phyloP scores from a whole-genome alignment of 169 alveolate species.

The Eimeria acervulina region DNA sequence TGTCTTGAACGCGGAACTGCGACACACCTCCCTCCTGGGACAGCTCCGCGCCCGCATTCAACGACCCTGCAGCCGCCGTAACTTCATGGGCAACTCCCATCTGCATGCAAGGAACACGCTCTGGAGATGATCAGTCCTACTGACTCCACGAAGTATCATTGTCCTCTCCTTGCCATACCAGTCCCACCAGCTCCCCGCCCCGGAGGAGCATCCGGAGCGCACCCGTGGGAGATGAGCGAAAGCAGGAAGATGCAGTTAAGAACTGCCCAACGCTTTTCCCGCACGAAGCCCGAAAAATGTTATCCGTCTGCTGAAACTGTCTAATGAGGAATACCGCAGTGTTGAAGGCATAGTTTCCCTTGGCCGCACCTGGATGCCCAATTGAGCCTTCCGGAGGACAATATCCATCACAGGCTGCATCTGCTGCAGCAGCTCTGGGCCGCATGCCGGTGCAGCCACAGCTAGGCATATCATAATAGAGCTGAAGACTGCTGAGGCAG shows the following conservation, averaged over 20 bases:
- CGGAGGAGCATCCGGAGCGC: neutral
- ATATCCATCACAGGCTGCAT: slow-evolving; percentile 66
- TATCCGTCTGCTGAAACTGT: neutral
- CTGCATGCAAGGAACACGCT: slow-evolving; percentile 5
- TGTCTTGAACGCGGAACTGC: slow-evolving; percentile 72
- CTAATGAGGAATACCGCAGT: neutral
- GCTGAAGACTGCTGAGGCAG: slow-evolving; percentile 62
- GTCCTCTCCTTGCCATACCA: neutral
- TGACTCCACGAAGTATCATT: neutral
- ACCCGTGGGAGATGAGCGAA: neutral
- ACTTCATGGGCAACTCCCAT: slow-evolving; percentile 46
- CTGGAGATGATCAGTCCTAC: neutral
- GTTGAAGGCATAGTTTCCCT: neutral
- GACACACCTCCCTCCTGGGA: slow-evolving; percentile 79
- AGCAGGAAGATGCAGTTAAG: neutral
- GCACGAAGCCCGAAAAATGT: neutral
- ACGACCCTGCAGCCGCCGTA: slow-evolving; percentile 69
- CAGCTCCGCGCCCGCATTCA: slow-evolving; percentile 76
- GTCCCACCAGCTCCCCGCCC: neutral
- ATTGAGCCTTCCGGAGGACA: slow-evolving; percentile 31
- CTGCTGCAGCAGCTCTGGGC: slow-evolving; percentile 60
- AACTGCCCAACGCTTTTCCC: neutral
- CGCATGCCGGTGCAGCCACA: slow-evolving; percentile 73
- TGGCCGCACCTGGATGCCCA: slow-evolving; percentile 26
- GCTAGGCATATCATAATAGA: slow-evolving; percentile 57